phyloP scores from a whole-genome alignment of 2,329 filamentous ascomycete species.

The Fusarium sp. region DNA sequence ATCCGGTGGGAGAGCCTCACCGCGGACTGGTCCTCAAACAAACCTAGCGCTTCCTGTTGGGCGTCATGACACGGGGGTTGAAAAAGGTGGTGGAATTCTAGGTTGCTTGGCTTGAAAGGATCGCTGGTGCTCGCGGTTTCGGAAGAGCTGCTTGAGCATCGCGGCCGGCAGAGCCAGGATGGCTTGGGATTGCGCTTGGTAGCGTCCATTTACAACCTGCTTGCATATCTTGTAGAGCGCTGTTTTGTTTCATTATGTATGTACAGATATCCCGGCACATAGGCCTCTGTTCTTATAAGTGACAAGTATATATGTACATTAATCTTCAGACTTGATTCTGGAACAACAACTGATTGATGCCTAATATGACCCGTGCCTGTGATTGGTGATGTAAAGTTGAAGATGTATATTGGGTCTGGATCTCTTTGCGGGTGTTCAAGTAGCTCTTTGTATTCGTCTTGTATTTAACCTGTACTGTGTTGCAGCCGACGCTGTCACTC shows the following conservation, averaged over 20 bases:
- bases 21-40: constrained; percentile 54
- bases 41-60: constrained; percentile 35
- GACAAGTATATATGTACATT: constrained; percentile 23
- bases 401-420: too few species aligned
- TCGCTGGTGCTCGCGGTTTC: constrained; percentile 43
- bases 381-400: neutral
- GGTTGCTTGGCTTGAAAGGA: neutral
- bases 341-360: neutral
- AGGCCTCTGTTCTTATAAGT: constrained; percentile 11
- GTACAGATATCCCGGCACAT: constrained; percentile 12
- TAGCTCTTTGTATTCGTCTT: too few species aligned
- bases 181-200: constrained; percentile 4
- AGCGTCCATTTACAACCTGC: constrained; percentile 24
- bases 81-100: constrained; percentile 6
- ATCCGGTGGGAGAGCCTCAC: constrained; percentile 47
- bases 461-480: too few species aligned
- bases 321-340: neutral
- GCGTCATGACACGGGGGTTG: constrained; percentile 21
- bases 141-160: constrained; percentile 42
- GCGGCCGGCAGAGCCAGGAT: constrained; percentile 1
- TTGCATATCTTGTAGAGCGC: constrained; percentile 40
- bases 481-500: too few species aligned
- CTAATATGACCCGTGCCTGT: neutral
- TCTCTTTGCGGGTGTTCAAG: too few species aligned
- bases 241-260: constrained; percentile 28